phyloP scores from a whole-genome alignment of 1,139 yeast genomes.

The Protomyces arabidopsidicola region DNA sequence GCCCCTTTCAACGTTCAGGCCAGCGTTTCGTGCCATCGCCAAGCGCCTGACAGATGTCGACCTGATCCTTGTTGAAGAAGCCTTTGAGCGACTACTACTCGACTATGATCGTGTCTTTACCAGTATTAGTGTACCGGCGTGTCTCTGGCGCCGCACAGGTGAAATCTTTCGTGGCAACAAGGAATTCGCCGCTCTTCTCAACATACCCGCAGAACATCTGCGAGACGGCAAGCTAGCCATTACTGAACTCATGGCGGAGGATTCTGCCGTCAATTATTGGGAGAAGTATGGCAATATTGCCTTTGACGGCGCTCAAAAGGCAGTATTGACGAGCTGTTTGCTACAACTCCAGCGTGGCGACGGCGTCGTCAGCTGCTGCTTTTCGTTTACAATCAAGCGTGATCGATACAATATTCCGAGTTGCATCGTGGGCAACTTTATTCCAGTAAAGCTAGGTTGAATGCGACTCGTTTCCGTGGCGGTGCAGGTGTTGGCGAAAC shows the following conservation, averaged over 20 bases:
- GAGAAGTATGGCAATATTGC: slow-evolving; percentile 96
- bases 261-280: slow-evolving; percentile 97
- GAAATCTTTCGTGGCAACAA: slow-evolving; percentile 93
- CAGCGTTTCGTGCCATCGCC: slow-evolving; percentile 92
- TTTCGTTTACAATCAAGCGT: slow-evolving; percentile 87
- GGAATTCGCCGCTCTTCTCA: slow-evolving; percentile 92
- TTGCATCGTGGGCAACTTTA: slow-evolving; percentile 93
- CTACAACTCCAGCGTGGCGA: slow-evolving; percentile 73
- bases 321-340: slow-evolving; percentile 88
- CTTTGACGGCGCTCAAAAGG: slow-evolving; percentile 91
- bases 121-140: slow-evolving; percentile 96
- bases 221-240: slow-evolving; percentile 90
- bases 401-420: slow-evolving; percentile 93
- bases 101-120: slow-evolving; percentile 95
- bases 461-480: background rate
- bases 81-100: slow-evolving; percentile 85
- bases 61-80: slow-evolving; percentile 85
- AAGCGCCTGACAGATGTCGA: slow-evolving; percentile 87
- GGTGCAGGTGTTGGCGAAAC: background rate
- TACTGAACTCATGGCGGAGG: slow-evolving; percentile 92
- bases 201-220: slow-evolving; percentile 84
- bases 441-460: slow-evolving; percentile 52
- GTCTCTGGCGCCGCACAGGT: slow-evolving; percentile 96
- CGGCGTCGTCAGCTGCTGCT: slow-evolving; percentile 59
- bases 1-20: slow-evolving; percentile 81